phyloP scores from a whole-genome alignment of 192 early-diverging fungal species.

The Backusella morwellensis region DNA sequence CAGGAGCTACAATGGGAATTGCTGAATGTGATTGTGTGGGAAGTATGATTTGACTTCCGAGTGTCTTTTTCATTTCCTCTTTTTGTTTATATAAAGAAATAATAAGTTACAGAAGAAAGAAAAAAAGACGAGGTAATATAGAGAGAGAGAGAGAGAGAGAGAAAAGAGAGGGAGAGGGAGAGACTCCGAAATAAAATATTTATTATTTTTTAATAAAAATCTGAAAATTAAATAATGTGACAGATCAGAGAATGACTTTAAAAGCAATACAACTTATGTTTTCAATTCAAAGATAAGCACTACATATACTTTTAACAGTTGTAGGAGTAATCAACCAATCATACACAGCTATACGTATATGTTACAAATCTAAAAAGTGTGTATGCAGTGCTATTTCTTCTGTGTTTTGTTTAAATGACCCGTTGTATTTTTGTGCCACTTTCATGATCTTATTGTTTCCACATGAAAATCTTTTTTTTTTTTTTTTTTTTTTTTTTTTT shows the following conservation, averaged over 20 bases:
- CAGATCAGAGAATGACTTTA: neutral
- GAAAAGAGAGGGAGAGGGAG: neutral
- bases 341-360: too few relatives aligned
- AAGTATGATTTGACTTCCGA: slow-evolving; percentile 19
- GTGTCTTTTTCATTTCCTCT: slow-evolving; percentile 8
- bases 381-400: too few relatives aligned
- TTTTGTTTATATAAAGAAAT: neutral
- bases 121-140: neutral
- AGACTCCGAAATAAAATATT: neutral
- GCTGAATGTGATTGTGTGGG: slow-evolving; percentile 13
- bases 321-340: neutral
- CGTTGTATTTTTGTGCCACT: neutral
- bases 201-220: too few relatives aligned
- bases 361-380: too few relatives aligned
- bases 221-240: neutral
- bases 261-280: too few relatives aligned
- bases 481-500: too few relatives aligned
- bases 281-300: too few relatives aligned
- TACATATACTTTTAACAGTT: too few relatives aligned
- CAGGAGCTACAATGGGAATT: slow-evolving; percentile 20
- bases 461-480: neutral
- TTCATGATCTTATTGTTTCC: neutral
- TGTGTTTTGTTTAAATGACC: too few relatives aligned
- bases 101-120: neutral
- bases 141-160: neutral